Base-by-base conservation (phyloP, 495 filamentous ascomycete species). In the Xylaria palmicola region DNA sequence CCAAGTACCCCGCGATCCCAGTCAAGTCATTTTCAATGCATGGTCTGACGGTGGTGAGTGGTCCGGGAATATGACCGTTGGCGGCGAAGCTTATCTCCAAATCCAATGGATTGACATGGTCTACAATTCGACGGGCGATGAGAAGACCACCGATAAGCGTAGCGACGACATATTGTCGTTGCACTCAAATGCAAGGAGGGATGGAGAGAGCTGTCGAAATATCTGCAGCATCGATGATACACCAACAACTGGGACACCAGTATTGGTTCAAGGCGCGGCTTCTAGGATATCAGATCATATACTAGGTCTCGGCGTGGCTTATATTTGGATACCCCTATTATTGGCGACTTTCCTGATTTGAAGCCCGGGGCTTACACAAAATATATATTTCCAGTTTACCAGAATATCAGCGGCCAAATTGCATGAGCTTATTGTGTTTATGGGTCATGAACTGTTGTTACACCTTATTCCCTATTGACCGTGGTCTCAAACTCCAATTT, bases 1-100 rank as follows among this genome's bases (percentile, higher is more conserved):
- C 66, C 81, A 85, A 19, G 82, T 85, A 7, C 89, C 89, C 0
- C 75, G 76, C 37, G 76, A 84, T 36, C 77, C 84, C 24, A 84
- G 83, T 58, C 77, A 82, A 52, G 60, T 93, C 20, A 82, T 88
- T 4, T 66, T 92, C 39, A 92, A 92, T 60, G 81, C 90, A 34
- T 93, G 90, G 90, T 88, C 86, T 68, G 85, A 92, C 65, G 89
- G 89, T 0, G 86, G 88, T 0, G 64, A 73, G 3, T 93, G 89
- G 89, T 83, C 86, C 1, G 90, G 90, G 1, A 86, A 90, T 62
- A 88, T 93, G 88, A 77, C 62, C 8, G 65, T 82, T 1, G 77
- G 77, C 0, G 76, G 81, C 2, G 79, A 80, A 26, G 88, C 90
- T 4, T 81, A 82, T 54, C 71, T 91, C 64, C 87, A 88, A 64